Conservation (phyloP, 2,329 filamentous ascomycete genomes). For the Thyridium curvatum region DNA sequence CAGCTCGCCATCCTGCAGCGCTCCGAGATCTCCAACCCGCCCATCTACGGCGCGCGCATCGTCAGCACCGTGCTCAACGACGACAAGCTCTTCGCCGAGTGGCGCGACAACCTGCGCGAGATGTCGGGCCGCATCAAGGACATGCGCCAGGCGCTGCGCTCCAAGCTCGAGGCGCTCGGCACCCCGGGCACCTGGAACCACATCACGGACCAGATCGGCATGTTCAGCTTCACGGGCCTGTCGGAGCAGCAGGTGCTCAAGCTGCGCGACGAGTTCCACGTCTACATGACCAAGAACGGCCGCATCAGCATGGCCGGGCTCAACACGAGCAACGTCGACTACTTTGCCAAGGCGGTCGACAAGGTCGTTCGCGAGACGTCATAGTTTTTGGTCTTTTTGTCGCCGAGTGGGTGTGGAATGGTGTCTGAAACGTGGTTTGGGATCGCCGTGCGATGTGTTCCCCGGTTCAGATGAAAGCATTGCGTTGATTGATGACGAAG, state of each 20-base stretch:
- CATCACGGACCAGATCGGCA: constrained; percentile 97
- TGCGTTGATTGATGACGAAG: too few relatives aligned
- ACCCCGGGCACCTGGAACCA: constrained; percentile 94
- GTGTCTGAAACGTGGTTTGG: too few relatives aligned
- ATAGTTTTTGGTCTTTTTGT: too few relatives aligned
- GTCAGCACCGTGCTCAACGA: constrained; percentile 83
- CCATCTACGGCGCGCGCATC: constrained; percentile 88
- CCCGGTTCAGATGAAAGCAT: too few relatives aligned
- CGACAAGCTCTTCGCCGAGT: constrained; percentile 72
- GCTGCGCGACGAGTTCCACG: constrained; percentile 63
- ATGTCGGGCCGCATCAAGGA: constrained; percentile 94
- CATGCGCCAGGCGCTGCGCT: constrained; percentile 76
- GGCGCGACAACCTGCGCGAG: constrained; percentile 83
- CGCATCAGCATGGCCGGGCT: constrained; percentile 96
- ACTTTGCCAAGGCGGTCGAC: constrained; percentile 85
- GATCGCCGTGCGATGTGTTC: too few relatives aligned
- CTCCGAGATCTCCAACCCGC: constrained; percentile 95
- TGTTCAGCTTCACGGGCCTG: constrained; percentile 94
- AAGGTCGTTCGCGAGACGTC: too few relatives aligned
- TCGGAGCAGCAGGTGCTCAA: constrained; percentile 66
- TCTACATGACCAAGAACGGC: constrained; percentile 97
- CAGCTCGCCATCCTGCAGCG: constrained; percentile 93
- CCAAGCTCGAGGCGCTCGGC: constrained; percentile 73
- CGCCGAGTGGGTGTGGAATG: too few relatives aligned
- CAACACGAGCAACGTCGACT: constrained; percentile 86